Evolutionary conservation across 75 land plant genomes (phyloP).

Genomic region (Adiantum capillusveneris): DNA sequence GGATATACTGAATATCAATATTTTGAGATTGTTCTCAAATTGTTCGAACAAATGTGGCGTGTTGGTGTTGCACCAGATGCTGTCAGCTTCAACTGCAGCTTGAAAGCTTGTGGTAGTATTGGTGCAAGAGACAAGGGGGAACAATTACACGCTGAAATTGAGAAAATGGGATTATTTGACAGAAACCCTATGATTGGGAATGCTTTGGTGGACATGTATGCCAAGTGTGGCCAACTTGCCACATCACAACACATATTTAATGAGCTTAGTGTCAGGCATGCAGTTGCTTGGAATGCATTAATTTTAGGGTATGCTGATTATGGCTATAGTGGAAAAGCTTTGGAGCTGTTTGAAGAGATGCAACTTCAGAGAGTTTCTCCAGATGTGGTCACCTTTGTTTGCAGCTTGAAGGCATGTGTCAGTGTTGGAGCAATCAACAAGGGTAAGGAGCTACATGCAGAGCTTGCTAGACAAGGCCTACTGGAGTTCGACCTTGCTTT

Average conservation of each 20-base stretch:
- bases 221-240: conserved; percentile 8
- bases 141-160: conserved; percentile 36
- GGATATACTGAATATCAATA: conserved; percentile 23
- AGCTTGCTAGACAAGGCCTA: conserved; percentile 27
- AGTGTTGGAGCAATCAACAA: conserved; percentile 10
- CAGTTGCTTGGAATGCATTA: conserved; percentile 31
- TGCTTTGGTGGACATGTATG: conserved; percentile 16
- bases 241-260: conserved; percentile 18
- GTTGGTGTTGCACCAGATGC: conserved; percentile 26
- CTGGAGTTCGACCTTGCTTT: conserved; percentile 39
- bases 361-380: conserved; percentile 22
- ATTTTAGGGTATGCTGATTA: conserved; percentile 27
- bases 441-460: conserved; percentile 7
- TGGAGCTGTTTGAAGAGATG: conserved; percentile 24
- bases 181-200: conserved; percentile 9
- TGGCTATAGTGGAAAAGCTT: conserved; percentile 14
- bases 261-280: conserved; percentile 5
- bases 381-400: conserved; percentile 42
- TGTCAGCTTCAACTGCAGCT: conserved; percentile 39
- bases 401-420: conserved; percentile 32
- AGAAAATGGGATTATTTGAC: conserved; percentile 16
- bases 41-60: conserved; percentile 17
- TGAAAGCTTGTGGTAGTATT: conserved; percentile 44
- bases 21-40: conserved; percentile 17
- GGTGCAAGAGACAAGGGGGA: conserved; percentile 23